These are phyloP conservation scores for Metschnikowia anglica DNA, from an alignment of 805 yeast genomes.

Conservation along the genomic window DNA sequence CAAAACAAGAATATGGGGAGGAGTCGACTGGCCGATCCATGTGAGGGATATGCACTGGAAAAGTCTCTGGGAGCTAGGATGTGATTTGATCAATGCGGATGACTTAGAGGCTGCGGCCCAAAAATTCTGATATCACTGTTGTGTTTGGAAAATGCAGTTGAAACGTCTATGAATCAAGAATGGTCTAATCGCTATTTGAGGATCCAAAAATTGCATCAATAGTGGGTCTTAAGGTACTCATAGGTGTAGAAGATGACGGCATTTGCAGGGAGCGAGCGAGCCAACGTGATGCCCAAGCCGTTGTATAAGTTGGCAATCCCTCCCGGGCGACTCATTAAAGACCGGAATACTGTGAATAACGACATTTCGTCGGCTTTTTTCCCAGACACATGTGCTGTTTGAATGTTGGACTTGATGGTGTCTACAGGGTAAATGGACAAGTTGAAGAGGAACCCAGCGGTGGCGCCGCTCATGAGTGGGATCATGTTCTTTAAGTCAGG, in stretches of 20 bases:
- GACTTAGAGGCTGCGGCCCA: constrained; percentile 46
- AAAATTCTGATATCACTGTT: constrained; percentile 10
- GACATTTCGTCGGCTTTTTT: constrained; percentile 24
- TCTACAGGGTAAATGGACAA: constrained; percentile 84
- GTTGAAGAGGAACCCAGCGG: constrained; percentile 83
- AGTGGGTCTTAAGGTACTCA: constrained; percentile 53
- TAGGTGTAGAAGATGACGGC: constrained; percentile 82
- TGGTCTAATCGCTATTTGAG: not conserved
- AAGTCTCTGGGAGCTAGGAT: constrained; percentile 46
- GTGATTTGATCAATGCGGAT: constrained; percentile 64
- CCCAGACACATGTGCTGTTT: constrained; percentile 48
- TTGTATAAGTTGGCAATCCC: constrained; percentile 76
- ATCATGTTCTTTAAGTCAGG: constrained; percentile 41
- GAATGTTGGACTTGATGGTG: constrained; percentile 84
- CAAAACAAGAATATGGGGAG: constrained; percentile 69
- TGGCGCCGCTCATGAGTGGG: constrained; percentile 73
- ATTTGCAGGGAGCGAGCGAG: constrained; percentile 85
- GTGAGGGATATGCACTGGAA: constrained; percentile 48
- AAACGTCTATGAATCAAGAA: constrained; percentile 3
- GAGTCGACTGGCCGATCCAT: constrained; percentile 61
- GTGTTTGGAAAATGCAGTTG: too few species aligned
- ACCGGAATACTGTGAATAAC: constrained; percentile 36
- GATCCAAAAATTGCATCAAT: constrained; percentile 11
- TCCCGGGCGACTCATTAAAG: constrained; percentile 34
- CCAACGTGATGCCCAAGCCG: constrained; percentile 79